Base-by-base conservation (phyloP, 768 basidiomycete species). In the Panus rudis region DNA sequence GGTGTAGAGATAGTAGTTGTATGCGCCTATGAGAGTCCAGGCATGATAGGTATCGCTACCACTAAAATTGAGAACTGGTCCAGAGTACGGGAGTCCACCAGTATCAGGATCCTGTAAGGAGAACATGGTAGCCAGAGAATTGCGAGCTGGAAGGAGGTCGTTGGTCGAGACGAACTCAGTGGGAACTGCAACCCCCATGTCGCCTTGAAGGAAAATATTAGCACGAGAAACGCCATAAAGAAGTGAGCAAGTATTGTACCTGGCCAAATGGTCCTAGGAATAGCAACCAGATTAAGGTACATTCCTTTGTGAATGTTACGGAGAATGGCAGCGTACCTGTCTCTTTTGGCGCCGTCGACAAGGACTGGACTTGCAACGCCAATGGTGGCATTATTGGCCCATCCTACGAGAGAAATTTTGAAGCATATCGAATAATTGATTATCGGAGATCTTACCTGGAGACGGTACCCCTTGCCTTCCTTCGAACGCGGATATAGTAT, bases 161-260 rank as follows among this genome's bases (percentile, higher is more conserved):
- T 74, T 74, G 0, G 77, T 80, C 0, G 76, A 78, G 0, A 80
- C 78, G 47, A 80, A 79, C 52, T 75, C 71, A 1, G 76, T 70
- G 0, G 78, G 75, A 6, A 78, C 76, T 1, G 76, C 78, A 24
- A 79, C 75, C 12, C 78, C 78, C 77, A 78, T 78, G 52, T 79
- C 78, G 26, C 75, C 74, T 72, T 39, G 6, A 32, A 14, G 31
- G 17, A 26, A 45, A 39, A 12, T 32, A 20, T 22, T 28, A 6
- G 12, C 25, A 23, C n/a, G 25, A 10, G 16, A 30, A 24, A n/a
- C n/a, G n/a, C n/a, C 13, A 22, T 6, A 6, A 20, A n/a, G n/a
- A n/a, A n/a, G 11, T 27, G 6, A 42, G 10, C 10, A n/a, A n/a
- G 13, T 10, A 7, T 41, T 50, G 22, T 49, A 72, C 72, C 75